A percentile compares a stretch with the other conserved stretches of the same genome.
These are phyloP conservation scores for Coemansia biformis DNA, from an alignment of 192 early-diverging fungal species.

Conservation along the genomic window DNA sequence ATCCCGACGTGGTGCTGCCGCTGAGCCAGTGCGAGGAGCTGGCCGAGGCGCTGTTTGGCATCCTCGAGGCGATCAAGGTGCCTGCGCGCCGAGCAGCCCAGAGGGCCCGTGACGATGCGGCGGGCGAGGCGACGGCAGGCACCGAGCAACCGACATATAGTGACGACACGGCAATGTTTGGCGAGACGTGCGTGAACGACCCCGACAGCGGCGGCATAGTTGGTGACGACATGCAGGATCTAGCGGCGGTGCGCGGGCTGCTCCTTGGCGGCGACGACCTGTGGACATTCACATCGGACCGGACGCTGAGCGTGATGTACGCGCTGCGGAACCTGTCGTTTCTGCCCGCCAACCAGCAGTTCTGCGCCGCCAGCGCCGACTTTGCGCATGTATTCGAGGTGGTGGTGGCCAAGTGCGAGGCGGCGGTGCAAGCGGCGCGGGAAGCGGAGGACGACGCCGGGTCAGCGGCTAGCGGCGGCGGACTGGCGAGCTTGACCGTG, in stretches of 20 bases:
- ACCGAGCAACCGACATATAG: slow-evolving; percentile 16
- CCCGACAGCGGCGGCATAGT: slow-evolving; percentile 21
- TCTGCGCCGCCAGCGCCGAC: slow-evolving; percentile 25
- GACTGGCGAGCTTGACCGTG: slow-evolving; percentile 15
- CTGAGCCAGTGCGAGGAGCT: slow-evolving; percentile 62
- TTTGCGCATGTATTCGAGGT: slow-evolving; percentile 25
- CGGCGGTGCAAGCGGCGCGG: slow-evolving; percentile 2
- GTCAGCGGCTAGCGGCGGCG: too few species aligned
- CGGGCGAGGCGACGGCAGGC: neutral
- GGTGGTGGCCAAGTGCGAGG: slow-evolving; percentile 19
- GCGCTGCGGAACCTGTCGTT: slow-evolving; percentile 46
- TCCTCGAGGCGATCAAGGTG: slow-evolving; percentile 46
- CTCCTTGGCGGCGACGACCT: slow-evolving; percentile 30
- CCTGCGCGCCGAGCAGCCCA: neutral
- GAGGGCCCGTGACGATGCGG: neutral
- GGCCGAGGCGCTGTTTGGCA: slow-evolving; percentile 59
- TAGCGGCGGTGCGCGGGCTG: slow-evolving; percentile 30
- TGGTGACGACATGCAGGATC: slow-evolving; percentile 42
- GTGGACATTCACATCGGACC: slow-evolving; percentile 49
- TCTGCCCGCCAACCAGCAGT: slow-evolving; percentile 40
- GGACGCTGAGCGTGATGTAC: slow-evolving; percentile 36
- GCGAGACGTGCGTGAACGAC: slow-evolving; percentile 10
- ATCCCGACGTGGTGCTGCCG: slow-evolving; percentile 51
- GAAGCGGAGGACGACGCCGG: too few species aligned
- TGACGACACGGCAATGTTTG: slow-evolving; percentile 26